Evolutionary conservation across 2,329 filamentous ascomycete genomes (phyloP).

Genomic region (Ophiostoma quercus): DNA sequence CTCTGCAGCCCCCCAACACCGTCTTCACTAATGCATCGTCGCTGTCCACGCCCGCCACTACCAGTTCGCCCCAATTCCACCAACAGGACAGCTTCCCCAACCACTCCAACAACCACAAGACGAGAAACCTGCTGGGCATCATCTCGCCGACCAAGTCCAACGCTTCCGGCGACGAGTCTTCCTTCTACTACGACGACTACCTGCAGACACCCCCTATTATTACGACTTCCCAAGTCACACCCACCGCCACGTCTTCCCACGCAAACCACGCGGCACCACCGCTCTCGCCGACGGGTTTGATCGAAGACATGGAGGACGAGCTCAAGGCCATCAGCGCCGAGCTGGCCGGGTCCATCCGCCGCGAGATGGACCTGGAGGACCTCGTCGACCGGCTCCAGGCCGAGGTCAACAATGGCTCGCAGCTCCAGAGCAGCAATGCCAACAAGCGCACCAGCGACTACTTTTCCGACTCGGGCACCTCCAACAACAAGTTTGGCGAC

Average conservation of each 20-base stretch:
- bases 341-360: conserved; percentile 83
- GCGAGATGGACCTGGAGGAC: conserved; percentile 96
- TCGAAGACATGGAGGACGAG: conserved; percentile 91
- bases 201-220: conserved; percentile 43
- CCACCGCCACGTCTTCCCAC: conserved; percentile 28
- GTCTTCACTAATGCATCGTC: conserved; percentile 41
- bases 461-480: conserved; percentile 92
- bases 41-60: conserved; percentile 35
- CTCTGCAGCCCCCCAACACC: conserved; percentile 26
- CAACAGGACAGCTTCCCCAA: conserved; percentile 17
- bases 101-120: conserved; percentile 15
- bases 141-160: conserved; percentile 30
- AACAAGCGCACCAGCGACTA: conserved; percentile 89
- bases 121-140: conserved; percentile 19
- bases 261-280: neutral
- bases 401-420: conserved; percentile 54
- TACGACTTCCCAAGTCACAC: conserved; percentile 29
- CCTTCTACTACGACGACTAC: conserved; percentile 49
- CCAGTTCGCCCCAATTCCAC: conserved; percentile 34
- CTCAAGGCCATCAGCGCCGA: conserved; percentile 88
- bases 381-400: conserved; percentile 80
- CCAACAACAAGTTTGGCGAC: conserved; percentile 67
- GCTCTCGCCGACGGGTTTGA: conserved; percentile 45
- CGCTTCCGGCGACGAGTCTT: conserved; percentile 40
- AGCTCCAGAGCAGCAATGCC: conserved; percentile 37